Conservation (phyloP, 2,329 filamentous ascomycete genomes). For the Trichoderma guizhouense region DNA sequence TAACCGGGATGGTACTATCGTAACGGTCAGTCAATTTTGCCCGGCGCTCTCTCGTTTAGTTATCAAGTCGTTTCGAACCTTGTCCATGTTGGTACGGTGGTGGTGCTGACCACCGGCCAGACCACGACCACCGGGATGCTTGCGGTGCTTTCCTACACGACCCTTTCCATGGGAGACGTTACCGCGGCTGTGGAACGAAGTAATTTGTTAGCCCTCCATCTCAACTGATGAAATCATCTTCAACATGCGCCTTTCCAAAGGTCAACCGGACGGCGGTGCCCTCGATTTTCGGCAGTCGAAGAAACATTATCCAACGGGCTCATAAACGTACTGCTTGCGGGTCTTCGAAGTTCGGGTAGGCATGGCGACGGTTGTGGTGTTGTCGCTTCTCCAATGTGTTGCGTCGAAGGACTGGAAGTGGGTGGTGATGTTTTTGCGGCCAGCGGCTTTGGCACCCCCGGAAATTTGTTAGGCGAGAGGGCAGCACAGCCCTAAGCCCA, state of each 20-base stretch:
- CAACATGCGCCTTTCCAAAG: slow-evolving; percentile 9
- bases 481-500: slow-evolving; percentile 40
- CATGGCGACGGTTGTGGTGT: slow-evolving; percentile 55
- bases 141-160: slow-evolving; percentile 98
- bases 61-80: slow-evolving; percentile 63
- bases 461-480: slow-evolving; percentile 40
- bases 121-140: slow-evolving; percentile 80
- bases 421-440: slow-evolving; percentile 40
- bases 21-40: slow-evolving; percentile 28
- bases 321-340: slow-evolving; percentile 67
- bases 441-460: slow-evolving; percentile 28
- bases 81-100: slow-evolving; percentile 58
- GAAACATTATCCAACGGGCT: slow-evolving; percentile 21
- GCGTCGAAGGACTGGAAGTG: slow-evolving; percentile 34
- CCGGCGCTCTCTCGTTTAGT: slow-evolving; percentile 9
- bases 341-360: slow-evolving; percentile 74
- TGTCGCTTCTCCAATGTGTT: slow-evolving; percentile 42
- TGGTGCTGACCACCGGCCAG: slow-evolving; percentile 99
- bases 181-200: slow-evolving; percentile 66
- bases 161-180: slow-evolving; percentile 98
- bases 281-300: slow-evolving; percentile 16
- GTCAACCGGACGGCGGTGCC: neutral
- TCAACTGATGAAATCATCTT: slow-evolving; percentile 11
- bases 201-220: slow-evolving; percentile 20
- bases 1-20: slow-evolving; percentile 90